Evolutionary conservation across 2,329 filamentous ascomycete species (phyloP).

Genomic region (Dothistroma pini): DNA sequence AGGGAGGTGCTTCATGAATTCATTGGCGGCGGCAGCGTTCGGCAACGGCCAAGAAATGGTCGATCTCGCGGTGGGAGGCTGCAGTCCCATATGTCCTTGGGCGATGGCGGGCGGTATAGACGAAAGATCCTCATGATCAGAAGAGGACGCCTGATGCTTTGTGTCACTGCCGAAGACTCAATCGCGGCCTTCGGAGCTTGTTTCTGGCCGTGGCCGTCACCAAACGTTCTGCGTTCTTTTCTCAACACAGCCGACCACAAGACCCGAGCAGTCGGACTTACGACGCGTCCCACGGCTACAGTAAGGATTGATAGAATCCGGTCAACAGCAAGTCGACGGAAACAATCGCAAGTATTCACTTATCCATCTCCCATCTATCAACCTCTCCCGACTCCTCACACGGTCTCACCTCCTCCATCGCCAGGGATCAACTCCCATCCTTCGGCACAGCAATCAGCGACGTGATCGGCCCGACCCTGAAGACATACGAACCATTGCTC

Average conservation of each 20-base stretch:
- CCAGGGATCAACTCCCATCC: constrained; percentile 29
- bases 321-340: not conserved
- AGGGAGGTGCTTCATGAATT: no score
- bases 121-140: no score
- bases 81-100: no score
- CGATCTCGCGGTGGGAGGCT: no score
- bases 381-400: no score
- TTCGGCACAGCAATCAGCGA: constrained; percentile 24
- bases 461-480: constrained; percentile 25
- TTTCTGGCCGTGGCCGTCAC: not conserved
- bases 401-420: not conserved
- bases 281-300: not conserved
- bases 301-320: not conserved
- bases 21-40: no score
- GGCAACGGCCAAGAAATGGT: no score
- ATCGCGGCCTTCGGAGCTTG: not conserved
- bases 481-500: constrained; percentile 24
- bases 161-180: not conserved
- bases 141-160: no score
- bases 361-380: no score
- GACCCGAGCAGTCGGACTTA: not conserved
- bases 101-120: no score
- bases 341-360: not conserved
- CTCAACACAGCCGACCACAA: not conserved
- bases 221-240: not conserved